Evolutionary conservation across 225 moss, liverwort and hornwort genomes (phyloP).

Genomic region (Straminergon stramineum): DNA sequence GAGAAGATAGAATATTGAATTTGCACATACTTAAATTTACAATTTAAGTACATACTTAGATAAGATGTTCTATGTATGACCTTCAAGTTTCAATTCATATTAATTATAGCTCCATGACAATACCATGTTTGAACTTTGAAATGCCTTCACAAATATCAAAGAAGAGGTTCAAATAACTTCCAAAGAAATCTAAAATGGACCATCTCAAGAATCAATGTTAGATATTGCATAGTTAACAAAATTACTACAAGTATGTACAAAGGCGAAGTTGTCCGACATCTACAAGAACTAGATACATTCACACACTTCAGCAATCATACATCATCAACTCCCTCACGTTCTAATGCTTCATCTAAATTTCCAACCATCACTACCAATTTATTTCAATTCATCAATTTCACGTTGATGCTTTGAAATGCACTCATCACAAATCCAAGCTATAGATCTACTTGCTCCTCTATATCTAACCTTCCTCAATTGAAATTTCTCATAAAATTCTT

Average conservation of each 20-base stretch:
- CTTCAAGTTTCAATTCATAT: too few relatives aligned
- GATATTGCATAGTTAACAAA: not conserved
- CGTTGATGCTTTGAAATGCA: not conserved
- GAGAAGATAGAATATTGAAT: accelerated
- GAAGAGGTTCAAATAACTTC: not conserved
- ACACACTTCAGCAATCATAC: not conserved
- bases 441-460: not conserved
- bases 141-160: too few relatives aligned
- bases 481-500: not conserved
- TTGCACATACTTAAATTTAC: accelerated
- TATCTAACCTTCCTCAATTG: not conserved
- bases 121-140: too few relatives aligned
- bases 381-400: not conserved
- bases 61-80: too few relatives aligned
- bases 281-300: not conserved
- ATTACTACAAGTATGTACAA: not conserved
- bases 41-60: accelerated
- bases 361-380: not conserved
- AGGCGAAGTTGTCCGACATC: not conserved
- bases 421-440: not conserved
- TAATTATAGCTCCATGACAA: too few relatives aligned
- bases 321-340: not conserved
- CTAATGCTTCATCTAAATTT: not conserved
- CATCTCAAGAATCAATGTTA: not conserved
- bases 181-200: not conserved